Evolutionary conservation across 2,329 filamentous ascomycete species (phyloP).

Genomic region (Davidsoniella eucalypti): DNA sequence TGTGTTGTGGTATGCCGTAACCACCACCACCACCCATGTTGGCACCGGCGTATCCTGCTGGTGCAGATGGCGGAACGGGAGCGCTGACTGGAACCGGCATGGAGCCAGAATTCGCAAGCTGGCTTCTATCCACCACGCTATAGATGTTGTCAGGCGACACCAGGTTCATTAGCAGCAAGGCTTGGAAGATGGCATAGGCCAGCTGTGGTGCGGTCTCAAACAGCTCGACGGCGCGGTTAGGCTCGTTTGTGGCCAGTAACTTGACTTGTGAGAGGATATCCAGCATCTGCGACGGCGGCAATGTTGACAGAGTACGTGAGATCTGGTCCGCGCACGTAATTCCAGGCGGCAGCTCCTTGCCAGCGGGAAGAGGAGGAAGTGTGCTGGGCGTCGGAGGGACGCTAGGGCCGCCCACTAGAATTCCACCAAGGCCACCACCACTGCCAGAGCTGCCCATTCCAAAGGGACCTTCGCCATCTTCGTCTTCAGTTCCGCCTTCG

Average conservation of each 20-base stretch:
- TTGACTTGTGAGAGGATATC: slow-evolving; percentile 95
- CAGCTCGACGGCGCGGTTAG: slow-evolving; percentile 68
- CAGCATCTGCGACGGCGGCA: slow-evolving; percentile 76
- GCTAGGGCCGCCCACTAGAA: slow-evolving; percentile 17
- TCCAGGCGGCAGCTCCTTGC: slow-evolving; percentile 67
- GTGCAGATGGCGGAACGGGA: slow-evolving; percentile 19
- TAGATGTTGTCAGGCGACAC: slow-evolving; percentile 72
- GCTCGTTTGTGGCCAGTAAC: slow-evolving; percentile 64
- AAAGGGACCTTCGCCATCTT: slow-evolving; percentile 24
- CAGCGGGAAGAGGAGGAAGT: slow-evolving; percentile 68
- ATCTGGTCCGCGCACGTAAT: slow-evolving; percentile 81
- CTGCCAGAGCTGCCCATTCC: slow-evolving; percentile 9
- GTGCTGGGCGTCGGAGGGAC: slow-evolving; percentile 26
- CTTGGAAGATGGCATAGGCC: slow-evolving; percentile 87
- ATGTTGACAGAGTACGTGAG: slow-evolving; percentile 71
- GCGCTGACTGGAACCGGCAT: slow-evolving; percentile 17
- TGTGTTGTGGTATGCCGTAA: not conserved
- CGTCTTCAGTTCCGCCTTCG: slow-evolving; percentile 61
- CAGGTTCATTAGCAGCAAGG: slow-evolving; percentile 78
- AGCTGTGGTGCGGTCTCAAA: slow-evolving; percentile 82
- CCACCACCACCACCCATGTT: not conserved
- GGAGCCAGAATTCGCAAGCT: slow-evolving; percentile 25
- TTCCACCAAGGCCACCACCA: slow-evolving; percentile 16
- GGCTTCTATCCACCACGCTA: slow-evolving; percentile 53
- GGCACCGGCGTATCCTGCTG: slow-evolving; percentile 9